Base-by-base conservation (phyloP, 352 stramenopile species). In the Pelagophyceae sp. region DNA sequence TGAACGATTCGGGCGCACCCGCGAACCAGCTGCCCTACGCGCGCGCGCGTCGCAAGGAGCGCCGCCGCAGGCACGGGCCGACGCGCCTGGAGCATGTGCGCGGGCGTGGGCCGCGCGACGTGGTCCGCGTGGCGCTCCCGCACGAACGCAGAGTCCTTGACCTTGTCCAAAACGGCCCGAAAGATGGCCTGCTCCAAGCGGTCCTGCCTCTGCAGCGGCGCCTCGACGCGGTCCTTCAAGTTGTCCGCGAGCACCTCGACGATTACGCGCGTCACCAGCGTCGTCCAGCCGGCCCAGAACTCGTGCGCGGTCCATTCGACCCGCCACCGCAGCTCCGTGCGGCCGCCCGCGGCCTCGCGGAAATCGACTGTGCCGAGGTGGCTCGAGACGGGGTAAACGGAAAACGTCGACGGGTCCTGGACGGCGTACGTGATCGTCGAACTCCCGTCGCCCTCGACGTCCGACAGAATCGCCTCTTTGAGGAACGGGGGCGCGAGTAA, bases 21-120 rank as follows among this genome's bases (percentile, higher is more conserved):
- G 58, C 76, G 32, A 80, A 61, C 25, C 72, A 72, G 33, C 72
- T 80, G n/a, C 33, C n/a, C n/a, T n/a, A n/a, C n/a, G n/a, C n/a
- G n/a, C n/a, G n/a, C n/a, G n/a, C n/a, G n/a, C n/a, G n/a, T n/a
- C n/a, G n/a, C n/a, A n/a, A n/a, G n/a, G n/a, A n/a, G n/a, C n/a
- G n/a, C n/a, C n/a, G n/a, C n/a, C n/a, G n/a, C n/a, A n/a, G n/a
- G n/a, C n/a, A n/a, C n/a, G n/a, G n/a, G n/a, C n/a, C n/a, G n/a
- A n/a, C n/a, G n/a, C n/a, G n/a, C n/a, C n/a, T n/a, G n/a, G n/a
- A n/a, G n/a, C n/a, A n/a, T n/a, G n/a, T n/a, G n/a, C n/a, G n/a
- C n/a, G n/a, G n/a, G n/a, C n/a, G n/a, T n/a, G n/a, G n/a, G n/a
- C n/a, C n/a, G n/a, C n/a, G n/a, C n/a, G n/a, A n/a, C n/a, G n/a